A percentile compares a stretch with the other conserved stretches of the same genome.
Evolutionary conservation across 352 stramenopile species (phyloP).

Genomic region (Phytophthora ramorum): DNA sequence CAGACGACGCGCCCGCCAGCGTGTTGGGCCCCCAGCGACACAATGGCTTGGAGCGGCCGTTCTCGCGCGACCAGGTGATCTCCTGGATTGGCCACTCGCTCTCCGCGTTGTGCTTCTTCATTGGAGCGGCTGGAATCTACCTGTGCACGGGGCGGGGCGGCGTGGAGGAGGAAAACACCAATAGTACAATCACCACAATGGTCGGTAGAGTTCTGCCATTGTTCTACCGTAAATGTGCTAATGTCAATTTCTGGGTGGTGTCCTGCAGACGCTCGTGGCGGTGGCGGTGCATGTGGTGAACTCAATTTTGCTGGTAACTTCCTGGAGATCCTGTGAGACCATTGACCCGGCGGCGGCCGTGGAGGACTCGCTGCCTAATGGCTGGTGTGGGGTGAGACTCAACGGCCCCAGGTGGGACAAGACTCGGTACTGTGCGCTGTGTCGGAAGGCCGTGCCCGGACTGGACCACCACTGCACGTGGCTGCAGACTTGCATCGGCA

Average conservation of each 20-base stretch:
- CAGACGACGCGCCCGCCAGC: slow-evolving; percentile 16
- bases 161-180: slow-evolving; percentile 29
- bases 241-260: neutral
- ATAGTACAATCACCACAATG: slow-evolving; percentile 26
- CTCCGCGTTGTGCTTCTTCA: slow-evolving; percentile 71
- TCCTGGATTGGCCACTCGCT: slow-evolving; percentile 73
- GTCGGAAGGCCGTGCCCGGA: slow-evolving; percentile 77
- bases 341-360: slow-evolving; percentile 66
- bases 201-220: slow-evolving; percentile 16
- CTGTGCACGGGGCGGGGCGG: slow-evolving; percentile 18
- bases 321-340: slow-evolving; percentile 77
- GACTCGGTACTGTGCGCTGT: slow-evolving; percentile 81
- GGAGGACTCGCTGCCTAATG: slow-evolving; percentile 44
- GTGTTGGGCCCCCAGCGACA: slow-evolving; percentile 53
- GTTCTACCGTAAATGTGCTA: neutral
- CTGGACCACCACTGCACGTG: slow-evolving; percentile 91
- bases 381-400: slow-evolving; percentile 79
- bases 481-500: slow-evolving; percentile 87
- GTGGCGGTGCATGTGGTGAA: slow-evolving; percentile 59
- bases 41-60: slow-evolving; percentile 76
- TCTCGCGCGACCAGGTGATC: slow-evolving; percentile 82
- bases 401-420: slow-evolving; percentile 81
- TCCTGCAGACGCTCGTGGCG: slow-evolving; percentile 55
- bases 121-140: slow-evolving; percentile 42
- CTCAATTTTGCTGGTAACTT: slow-evolving; percentile 54